Evolutionary conservation across 495 filamentous ascomycete genomes (phyloP).

Genomic region (Penicillium arizonense): DNA sequence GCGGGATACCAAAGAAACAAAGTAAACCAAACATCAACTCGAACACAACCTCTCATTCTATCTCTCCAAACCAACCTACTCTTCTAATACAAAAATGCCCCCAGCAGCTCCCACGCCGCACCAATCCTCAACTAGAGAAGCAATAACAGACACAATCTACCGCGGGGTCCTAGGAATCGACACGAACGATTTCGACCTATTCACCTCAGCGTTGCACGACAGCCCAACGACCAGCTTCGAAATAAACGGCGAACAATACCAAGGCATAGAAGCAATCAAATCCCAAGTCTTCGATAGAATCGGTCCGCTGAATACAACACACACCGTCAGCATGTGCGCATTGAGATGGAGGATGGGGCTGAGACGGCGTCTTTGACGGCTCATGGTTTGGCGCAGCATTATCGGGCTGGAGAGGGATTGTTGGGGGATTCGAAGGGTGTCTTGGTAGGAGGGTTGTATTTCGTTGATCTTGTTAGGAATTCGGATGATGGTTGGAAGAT

Average conservation of each 20-base stretch:
- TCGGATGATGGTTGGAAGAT: constrained; percentile 28
- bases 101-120: too few species aligned
- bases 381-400: constrained; percentile 29
- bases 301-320: constrained; percentile 31
- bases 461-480: constrained; percentile 24
- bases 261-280: constrained; percentile 18
- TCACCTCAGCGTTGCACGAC: constrained; percentile 23
- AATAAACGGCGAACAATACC: constrained; percentile 9
- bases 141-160: constrained; percentile 31
- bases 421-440: constrained; percentile 5
- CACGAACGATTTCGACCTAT: constrained; percentile 20
- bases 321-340: constrained; percentile 28
- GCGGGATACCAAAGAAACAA: too few species aligned
- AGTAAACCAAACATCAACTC: too few species aligned
- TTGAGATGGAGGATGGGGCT: constrained; percentile 21
- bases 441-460: constrained; percentile 21
- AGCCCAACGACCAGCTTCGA: constrained; percentile 14
- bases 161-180: constrained; percentile 28
- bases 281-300: constrained; percentile 14
- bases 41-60: too few species aligned
- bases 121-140: constrained; percentile 8
- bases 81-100: too few species aligned
- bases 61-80: too few species aligned
- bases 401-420: constrained; percentile 17
- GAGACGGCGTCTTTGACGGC: constrained; percentile 19